Base-by-base conservation (phyloP, 768 basidiomycete genomes). In the Suillus americanus region DNA sequence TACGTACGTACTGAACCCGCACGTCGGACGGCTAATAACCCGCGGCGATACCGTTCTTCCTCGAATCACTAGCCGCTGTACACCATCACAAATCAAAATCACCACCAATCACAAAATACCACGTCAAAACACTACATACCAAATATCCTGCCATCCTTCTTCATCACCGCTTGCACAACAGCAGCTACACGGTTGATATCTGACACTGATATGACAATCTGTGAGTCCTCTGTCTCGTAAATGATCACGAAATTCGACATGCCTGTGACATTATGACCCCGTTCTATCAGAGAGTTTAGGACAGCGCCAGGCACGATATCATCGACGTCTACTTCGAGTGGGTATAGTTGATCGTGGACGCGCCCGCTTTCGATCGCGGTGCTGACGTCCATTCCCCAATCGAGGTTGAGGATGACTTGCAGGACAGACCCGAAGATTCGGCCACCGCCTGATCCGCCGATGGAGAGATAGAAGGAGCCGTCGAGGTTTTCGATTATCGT, bases 41-140 rank as follows among this genome's bases (percentile, higher is more conserved):
- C 55, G 91, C 88, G 5, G 95, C 92, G 48, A 95, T 84, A n/a
- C 95, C 95, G 67, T 94, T 91, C 81, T 96, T 97, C 72, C 95
- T 85, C 23, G 92, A 94, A 76, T 97, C 95, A 72, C 92, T 94
- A 10, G 92, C 90, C 66, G 93, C 95, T 91, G 68, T 51, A 30
- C 30, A 43, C 20, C 35, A 35, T 35, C 23, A 35, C 40, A 46
- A 40, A 55, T 68, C 37, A 69, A 54, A 3, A 37, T 46, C 14
- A 13, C 14, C 23, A 28, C 40, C 65, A 45, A 16, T 54, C 7
- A 35, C 12, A 20, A 35, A 64, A 64, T 9, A 41, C 45, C 23
- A 50, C 18, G 62, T 57, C 40, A 30, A 53, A 28, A 28, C 33
- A 41, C 28, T 16, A 75, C 87, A 55, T 68, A 91, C 92, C 91